phyloP scores from a whole-genome alignment of 2,329 filamentous ascomycete genomes.

The Monascus ruber region DNA sequence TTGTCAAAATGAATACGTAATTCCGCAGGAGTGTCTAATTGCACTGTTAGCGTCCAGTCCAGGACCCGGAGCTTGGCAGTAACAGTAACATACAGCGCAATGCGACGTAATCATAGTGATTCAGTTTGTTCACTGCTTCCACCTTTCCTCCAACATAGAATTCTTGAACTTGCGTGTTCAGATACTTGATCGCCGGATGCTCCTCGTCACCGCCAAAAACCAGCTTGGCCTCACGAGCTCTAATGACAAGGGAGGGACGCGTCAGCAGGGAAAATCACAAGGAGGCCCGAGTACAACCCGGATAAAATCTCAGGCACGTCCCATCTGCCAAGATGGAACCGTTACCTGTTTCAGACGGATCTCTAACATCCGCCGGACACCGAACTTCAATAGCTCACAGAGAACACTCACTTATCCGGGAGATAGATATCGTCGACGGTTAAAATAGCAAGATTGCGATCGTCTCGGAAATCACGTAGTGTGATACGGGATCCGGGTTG shows the following conservation, averaged over 20 bases:
- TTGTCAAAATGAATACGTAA: conserved; percentile 97
- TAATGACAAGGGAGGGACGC: conserved; percentile 26
- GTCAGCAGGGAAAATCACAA: conserved; percentile 16
- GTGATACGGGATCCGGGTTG: conserved; percentile 73
- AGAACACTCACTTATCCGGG: conserved; percentile 70
- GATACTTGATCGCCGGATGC: conserved; percentile 86
- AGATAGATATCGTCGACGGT: conserved; percentile 92
- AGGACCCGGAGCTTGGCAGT: no score
- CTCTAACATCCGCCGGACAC: not conserved
- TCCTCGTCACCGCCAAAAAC: conserved; percentile 89
- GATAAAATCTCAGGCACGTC: not conserved
- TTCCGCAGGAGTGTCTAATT: conserved; percentile 76
- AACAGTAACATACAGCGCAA: conserved; percentile 60
- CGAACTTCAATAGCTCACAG: not conserved
- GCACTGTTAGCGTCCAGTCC: no score
- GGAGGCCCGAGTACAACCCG: not conserved
- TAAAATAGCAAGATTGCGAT: conserved; percentile 89
- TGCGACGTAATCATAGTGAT: conserved; percentile 98
- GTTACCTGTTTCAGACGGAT: no score
- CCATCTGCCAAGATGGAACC: not conserved
- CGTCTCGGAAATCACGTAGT: conserved; percentile 90
- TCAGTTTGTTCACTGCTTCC: conserved; percentile 84
- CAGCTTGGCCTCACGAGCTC: conserved; percentile 77
- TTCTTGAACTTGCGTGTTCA: conserved; percentile 68
- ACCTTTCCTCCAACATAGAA: conserved; percentile 95